These are phyloP conservation scores for Morella rubra DNA, from an alignment of 306 rosid genomes.

Conservation along the genomic window DNA sequence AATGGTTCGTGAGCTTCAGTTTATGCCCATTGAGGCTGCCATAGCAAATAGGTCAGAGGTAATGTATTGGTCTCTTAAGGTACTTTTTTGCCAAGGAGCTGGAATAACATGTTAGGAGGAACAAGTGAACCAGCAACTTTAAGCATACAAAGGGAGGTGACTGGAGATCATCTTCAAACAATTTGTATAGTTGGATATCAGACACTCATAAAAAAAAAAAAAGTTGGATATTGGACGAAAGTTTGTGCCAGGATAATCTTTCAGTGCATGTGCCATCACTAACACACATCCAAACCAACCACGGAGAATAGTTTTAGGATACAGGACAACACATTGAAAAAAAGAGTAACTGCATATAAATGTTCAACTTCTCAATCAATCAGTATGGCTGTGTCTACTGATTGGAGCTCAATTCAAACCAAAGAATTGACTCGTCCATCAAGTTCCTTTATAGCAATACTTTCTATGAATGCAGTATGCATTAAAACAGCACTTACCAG, in stretches of 20 bases:
- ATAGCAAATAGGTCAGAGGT: constrained; percentile 1
- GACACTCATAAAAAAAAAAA: too few relatives aligned
- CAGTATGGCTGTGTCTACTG: background rate
- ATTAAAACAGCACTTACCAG: constrained; percentile 56
- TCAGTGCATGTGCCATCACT: background rate
- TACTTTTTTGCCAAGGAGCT: too few relatives aligned
- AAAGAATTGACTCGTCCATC: background rate
- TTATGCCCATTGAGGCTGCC: constrained; percentile 14
- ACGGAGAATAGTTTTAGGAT: background rate
- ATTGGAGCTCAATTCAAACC: background rate
- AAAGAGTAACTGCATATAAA: background rate
- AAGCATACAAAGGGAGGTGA: background rate
- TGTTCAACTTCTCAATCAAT: background rate
- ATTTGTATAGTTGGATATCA: background rate
- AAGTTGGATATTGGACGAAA: background rate
- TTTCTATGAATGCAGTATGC: background rate
- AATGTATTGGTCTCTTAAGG: background rate
- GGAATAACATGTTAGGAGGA: too few relatives aligned
- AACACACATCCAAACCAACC: background rate
- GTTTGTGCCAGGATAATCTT: background rate
- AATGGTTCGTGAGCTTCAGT: constrained; percentile 15
- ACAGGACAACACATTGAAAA: background rate
- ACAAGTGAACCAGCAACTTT: background rate
- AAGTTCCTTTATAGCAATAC: background rate
- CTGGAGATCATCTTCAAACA: background rate